Conservation (phyloP, 345 rosid genomes). For the Excoecaria cochinchinensis region DNA sequence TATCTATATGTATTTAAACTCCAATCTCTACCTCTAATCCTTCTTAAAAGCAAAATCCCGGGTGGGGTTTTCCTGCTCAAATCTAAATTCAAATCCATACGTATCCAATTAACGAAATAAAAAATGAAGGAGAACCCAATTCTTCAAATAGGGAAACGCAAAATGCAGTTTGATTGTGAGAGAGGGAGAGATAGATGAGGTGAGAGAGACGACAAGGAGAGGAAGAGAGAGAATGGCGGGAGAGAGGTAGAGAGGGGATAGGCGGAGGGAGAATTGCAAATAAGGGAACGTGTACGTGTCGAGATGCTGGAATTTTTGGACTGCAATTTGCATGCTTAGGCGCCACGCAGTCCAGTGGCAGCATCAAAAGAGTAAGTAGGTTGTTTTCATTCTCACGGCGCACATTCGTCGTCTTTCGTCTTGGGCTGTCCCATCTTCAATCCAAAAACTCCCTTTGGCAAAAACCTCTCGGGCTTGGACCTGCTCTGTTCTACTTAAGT, state of each 20-base stretch:
- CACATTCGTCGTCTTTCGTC: too few relatives aligned
- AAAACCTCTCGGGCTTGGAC: too few relatives aligned
- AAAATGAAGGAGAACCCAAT: constrained; percentile 7
- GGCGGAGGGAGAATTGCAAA: neutral
- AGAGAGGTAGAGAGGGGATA: neutral
- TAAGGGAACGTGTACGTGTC: constrained; percentile 11
- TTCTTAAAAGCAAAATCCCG: constrained; percentile 55
- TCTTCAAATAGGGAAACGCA: neutral
- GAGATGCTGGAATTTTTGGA: neutral
- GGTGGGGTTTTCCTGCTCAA: constrained; percentile 57
- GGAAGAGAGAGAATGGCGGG: constrained; percentile 73
- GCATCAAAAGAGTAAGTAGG: too few relatives aligned
- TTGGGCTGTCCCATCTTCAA: too few relatives aligned
- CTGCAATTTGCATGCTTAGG: neutral
- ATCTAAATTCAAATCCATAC: constrained; percentile 39
- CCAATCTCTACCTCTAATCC: constrained; percentile 68
- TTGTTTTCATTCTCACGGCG: too few relatives aligned
- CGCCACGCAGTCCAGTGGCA: constrained; percentile 8
- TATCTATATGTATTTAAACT: constrained; percentile 65
- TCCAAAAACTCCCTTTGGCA: too few relatives aligned
- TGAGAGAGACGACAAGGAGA: constrained; percentile 29
- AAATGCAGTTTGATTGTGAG: neutral
- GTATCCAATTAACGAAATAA: constrained; percentile 7
- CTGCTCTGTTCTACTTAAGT: too few relatives aligned
- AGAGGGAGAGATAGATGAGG: constrained; percentile 23